A percentile compares a stretch with the other conserved stretches of the same genome.
Conservation (phyloP, 177 flowering plant species). For the Telopea speciosissima region DNA sequence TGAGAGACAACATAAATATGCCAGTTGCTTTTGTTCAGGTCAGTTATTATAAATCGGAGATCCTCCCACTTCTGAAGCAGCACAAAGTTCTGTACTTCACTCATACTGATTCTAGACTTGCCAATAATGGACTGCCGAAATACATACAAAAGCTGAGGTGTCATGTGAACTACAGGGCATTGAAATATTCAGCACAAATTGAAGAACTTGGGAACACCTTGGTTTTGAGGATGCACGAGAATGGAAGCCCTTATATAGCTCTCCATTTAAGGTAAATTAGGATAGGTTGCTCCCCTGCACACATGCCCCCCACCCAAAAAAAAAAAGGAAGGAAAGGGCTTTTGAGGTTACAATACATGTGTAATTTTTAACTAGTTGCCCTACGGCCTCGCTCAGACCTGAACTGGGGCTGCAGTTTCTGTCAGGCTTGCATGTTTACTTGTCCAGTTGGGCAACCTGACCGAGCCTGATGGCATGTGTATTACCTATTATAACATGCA, state of each 20-base stretch:
- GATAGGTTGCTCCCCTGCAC: too few species aligned
- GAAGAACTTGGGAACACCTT: slow-evolving; percentile 77
- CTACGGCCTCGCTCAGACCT: neutral
- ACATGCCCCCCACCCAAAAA: too few species aligned
- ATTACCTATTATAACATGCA: too few species aligned
- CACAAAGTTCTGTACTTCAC: slow-evolving; percentile 92
- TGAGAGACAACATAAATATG: neutral
- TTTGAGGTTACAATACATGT: neutral
- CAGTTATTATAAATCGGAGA: slow-evolving; percentile 72
- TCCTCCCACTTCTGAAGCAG: slow-evolving; percentile 77
- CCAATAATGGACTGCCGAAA: slow-evolving; percentile 71
- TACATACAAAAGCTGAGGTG: slow-evolving; percentile 91
- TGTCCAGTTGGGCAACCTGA: neutral
- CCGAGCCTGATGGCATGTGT: too few species aligned
- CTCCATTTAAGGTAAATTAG: slow-evolving; percentile 79
- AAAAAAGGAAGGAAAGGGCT: too few species aligned
- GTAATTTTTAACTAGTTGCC: neutral
- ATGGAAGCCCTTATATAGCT: slow-evolving; percentile 75
- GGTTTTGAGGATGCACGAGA: slow-evolving; percentile 70
- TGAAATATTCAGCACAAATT: slow-evolving; percentile 79
- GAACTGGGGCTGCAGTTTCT: neutral
- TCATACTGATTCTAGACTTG: slow-evolving; percentile 90
- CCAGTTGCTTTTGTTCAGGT: slow-evolving; percentile 43
- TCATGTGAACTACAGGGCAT: slow-evolving; percentile 80
- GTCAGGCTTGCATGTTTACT: neutral